phyloP scores from a whole-genome alignment of 306 rosid species.

The Citrullus colocynthis region DNA sequence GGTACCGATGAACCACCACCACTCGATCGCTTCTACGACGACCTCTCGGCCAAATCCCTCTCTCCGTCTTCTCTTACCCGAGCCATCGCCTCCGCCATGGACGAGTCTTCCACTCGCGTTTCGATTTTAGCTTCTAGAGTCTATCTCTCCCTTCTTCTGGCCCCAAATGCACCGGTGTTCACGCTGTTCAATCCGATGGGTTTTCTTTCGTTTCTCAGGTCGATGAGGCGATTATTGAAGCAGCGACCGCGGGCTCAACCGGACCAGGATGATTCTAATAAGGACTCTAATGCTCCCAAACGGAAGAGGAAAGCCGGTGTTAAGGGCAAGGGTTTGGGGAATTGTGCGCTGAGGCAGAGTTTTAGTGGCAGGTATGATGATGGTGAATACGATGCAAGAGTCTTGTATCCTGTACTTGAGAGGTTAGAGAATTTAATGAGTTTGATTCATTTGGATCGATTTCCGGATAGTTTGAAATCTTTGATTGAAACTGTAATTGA shows the following conservation, averaged over 20 bases:
- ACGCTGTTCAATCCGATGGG: constrained; percentile 75
- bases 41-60: constrained; percentile 43
- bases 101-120: constrained; percentile 32
- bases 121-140: constrained; percentile 54
- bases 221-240: constrained; percentile 62
- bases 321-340: constrained; percentile 19
- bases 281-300: constrained; percentile 7
- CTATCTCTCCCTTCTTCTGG: constrained; percentile 56
- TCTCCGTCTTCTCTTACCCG: constrained; percentile 45
- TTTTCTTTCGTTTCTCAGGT: constrained; percentile 75
- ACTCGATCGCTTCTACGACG: constrained; percentile 30
- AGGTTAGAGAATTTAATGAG: constrained; percentile 40
- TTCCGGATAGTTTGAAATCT: constrained; percentile 68
- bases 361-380: constrained; percentile 6
- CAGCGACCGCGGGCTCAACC: constrained; percentile 3
- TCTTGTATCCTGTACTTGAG: constrained; percentile 39
- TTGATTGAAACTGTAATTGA: constrained; percentile 50
- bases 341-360: constrained; percentile 1
- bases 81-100: constrained; percentile 59
- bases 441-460: constrained; percentile 67
- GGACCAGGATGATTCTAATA: background rate
- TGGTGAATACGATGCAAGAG: constrained; percentile 23
- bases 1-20: constrained; percentile 15
- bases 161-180: constrained; percentile 70
- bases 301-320: constrained; percentile 29